Conservation (phyloP, 108 stramenopile genomes). For the Cyclotella cryptica region DNA sequence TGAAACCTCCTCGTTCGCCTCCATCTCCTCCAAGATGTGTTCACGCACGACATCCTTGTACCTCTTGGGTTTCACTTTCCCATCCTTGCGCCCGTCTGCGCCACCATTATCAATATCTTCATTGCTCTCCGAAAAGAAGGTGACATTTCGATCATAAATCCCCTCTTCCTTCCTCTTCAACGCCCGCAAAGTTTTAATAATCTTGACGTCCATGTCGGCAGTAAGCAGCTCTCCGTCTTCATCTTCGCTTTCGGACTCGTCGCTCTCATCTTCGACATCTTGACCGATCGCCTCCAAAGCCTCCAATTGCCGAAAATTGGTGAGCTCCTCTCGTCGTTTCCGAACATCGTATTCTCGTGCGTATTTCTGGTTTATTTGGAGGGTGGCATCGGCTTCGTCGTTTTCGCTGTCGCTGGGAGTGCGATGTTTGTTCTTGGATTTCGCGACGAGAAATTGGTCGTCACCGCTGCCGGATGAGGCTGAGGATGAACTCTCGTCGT, state of each 20-base stretch:
- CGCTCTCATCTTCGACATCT: conserved; percentile 56
- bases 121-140: conserved; percentile 64
- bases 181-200: conserved; percentile 81
- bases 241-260: conserved; percentile 68
- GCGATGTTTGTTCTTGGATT: conserved; percentile 20
- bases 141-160: conserved; percentile 73
- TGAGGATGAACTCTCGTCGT: conserved; percentile 18
- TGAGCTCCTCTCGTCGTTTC: conserved; percentile 81
- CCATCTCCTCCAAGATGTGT: conserved; percentile 93
- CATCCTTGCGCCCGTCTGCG: conserved; percentile 17
- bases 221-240: conserved; percentile 82
- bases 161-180: conserved; percentile 74
- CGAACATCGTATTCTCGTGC: conserved; percentile 73
- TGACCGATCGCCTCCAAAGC: conserved; percentile 34
- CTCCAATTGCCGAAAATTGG: conserved; percentile 29
- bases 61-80: conserved; percentile 49
- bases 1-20: conserved; percentile 22
- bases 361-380: conserved; percentile 71
- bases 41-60: conserved; percentile 97
- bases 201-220: conserved; percentile 70
- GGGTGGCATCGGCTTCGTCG: conserved; percentile 5
- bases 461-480: conserved; percentile 14
- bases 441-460: conserved; percentile 11
- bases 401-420: background rate
- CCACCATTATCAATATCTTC: conserved; percentile 39